Evolutionary conservation across 2,329 filamentous ascomycete species (phyloP).

Genomic region (Pezicula carpinea): DNA sequence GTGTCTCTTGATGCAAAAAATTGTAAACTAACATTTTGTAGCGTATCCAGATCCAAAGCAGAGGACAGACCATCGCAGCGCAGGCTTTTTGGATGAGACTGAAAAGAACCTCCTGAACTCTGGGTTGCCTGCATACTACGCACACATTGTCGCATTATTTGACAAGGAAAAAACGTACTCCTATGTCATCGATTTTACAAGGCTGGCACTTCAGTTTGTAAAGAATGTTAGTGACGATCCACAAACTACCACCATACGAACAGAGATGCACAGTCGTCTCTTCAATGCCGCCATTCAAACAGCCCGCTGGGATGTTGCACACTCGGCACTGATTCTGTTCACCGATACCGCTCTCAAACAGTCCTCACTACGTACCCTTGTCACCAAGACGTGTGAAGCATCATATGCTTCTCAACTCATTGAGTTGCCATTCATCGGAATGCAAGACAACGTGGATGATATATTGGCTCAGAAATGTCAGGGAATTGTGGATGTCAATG

Average conservation of each 20-base stretch:
- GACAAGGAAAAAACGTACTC: slow-evolving; percentile 73
- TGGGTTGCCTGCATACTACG: slow-evolving; percentile 79
- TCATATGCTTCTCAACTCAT: slow-evolving; percentile 64
- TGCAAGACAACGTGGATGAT: slow-evolving; percentile 74
- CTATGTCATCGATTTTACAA: slow-evolving; percentile 79
- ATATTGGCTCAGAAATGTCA: slow-evolving; percentile 70
- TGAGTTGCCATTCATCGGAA: slow-evolving; percentile 70
- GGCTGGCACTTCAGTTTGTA: slow-evolving; percentile 64
- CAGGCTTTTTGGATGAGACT: slow-evolving; percentile 67
- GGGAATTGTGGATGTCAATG: slow-evolving; percentile 59
- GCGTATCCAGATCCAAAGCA: slow-evolving; percentile 20
- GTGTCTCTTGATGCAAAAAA: not conserved
- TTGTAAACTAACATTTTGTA: slow-evolving; percentile 14
- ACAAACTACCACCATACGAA: slow-evolving; percentile 36
- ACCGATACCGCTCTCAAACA: slow-evolving; percentile 67
- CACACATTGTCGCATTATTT: slow-evolving; percentile 78
- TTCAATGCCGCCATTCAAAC: slow-evolving; percentile 80
- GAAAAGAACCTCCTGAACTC: slow-evolving; percentile 67
- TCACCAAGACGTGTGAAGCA: slow-evolving; percentile 65
- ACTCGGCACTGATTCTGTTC: slow-evolving; percentile 71
- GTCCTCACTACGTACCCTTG: slow-evolving; percentile 65
- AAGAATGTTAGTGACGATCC: slow-evolving; percentile 10
- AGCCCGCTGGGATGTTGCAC: slow-evolving; percentile 77
- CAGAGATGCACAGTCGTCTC: slow-evolving; percentile 74
- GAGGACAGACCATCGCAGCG: slow-evolving; percentile 45